phyloP scores from a whole-genome alignment of 73 alveolate species.

The Stentor coeruleus region DNA sequence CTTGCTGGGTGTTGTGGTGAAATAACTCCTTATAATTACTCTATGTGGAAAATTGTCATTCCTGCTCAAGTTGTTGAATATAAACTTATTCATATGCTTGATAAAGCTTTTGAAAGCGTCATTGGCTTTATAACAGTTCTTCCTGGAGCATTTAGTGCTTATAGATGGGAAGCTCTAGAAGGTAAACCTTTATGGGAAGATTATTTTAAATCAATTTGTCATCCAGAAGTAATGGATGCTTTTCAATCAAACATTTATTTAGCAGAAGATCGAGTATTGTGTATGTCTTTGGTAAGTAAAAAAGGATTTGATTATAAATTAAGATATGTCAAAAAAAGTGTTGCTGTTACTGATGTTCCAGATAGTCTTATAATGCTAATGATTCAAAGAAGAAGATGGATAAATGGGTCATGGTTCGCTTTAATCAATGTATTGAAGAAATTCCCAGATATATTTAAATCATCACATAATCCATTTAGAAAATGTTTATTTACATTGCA shows the following conservation, averaged over 20 bases:
- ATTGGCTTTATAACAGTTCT: slow-evolving; percentile 30
- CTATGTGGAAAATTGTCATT: background rate
- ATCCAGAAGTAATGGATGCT: slow-evolving; percentile 27
- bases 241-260: slow-evolving; percentile 26
- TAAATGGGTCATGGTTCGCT: slow-evolving; percentile 31
- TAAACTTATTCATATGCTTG: slow-evolving; percentile 25
- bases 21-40: slow-evolving; percentile 1
- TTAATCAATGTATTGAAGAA: background rate
- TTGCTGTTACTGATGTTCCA: slow-evolving; percentile 32
- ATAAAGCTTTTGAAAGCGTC: slow-evolving; percentile 29
- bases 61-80: slow-evolving; percentile 19
- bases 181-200: slow-evolving; percentile 30
- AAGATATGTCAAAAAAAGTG: background rate
- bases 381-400: slow-evolving; percentile 24
- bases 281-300: slow-evolving; percentile 1
- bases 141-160: slow-evolving; percentile 44
- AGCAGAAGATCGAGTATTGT: slow-evolving; percentile 30
- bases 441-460: background rate
- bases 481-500: background rate
- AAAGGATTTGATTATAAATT: background rate
- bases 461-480: slow-evolving; percentile 1
- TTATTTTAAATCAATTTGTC: slow-evolving; percentile 20
- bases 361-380: background rate
- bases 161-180: slow-evolving; percentile 37
- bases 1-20: slow-evolving; percentile 28